Conservation (phyloP, 2,329 filamentous ascomycete species). For the Harringtonia lauricola region DNA sequence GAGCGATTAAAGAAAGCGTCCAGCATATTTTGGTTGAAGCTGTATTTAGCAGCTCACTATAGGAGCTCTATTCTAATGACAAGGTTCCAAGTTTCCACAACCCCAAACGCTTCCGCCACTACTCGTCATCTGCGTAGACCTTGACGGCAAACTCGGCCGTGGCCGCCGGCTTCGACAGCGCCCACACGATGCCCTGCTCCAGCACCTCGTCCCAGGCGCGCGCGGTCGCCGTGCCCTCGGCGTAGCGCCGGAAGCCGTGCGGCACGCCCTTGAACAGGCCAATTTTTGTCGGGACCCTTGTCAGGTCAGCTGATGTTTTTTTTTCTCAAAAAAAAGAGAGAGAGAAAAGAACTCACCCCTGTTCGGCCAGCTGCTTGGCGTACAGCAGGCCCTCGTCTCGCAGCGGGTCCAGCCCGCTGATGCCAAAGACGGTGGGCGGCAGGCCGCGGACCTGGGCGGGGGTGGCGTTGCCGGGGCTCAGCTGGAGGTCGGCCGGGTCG, state of each 20-base stretch:
- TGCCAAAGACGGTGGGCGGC: conserved; percentile 8
- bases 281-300: conserved; percentile 19
- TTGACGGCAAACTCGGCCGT: conserved; percentile 35
- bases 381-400: conserved; percentile 11
- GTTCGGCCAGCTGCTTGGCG: conserved; percentile 5
- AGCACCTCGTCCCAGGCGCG: conserved; percentile 37
- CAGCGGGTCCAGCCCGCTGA: conserved; percentile 9
- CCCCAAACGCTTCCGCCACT: too few relatives aligned
- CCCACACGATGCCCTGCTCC: conserved; percentile 21
- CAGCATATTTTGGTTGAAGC: too few relatives aligned
- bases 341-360: conserved; percentile 10
- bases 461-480: conserved; percentile 27
- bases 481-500: conserved; percentile 19
- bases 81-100: too few relatives aligned
- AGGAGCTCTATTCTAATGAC: too few relatives aligned
- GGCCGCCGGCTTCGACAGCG: conserved; percentile 40
- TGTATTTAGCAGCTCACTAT: too few relatives aligned
- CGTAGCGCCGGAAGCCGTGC: conserved; percentile 10
- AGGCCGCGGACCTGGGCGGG: conserved; percentile 23
- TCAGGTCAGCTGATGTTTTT: conserved; percentile 11
- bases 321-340: too few relatives aligned
- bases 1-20: too few relatives aligned
- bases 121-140: conserved; percentile 1
- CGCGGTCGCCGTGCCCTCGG: conserved; percentile 22
- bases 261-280: conserved; percentile 10